phyloP scores from a whole-genome alignment of 1,284 basidiomycete genomes.

The Rhodotorula sp. region DNA sequence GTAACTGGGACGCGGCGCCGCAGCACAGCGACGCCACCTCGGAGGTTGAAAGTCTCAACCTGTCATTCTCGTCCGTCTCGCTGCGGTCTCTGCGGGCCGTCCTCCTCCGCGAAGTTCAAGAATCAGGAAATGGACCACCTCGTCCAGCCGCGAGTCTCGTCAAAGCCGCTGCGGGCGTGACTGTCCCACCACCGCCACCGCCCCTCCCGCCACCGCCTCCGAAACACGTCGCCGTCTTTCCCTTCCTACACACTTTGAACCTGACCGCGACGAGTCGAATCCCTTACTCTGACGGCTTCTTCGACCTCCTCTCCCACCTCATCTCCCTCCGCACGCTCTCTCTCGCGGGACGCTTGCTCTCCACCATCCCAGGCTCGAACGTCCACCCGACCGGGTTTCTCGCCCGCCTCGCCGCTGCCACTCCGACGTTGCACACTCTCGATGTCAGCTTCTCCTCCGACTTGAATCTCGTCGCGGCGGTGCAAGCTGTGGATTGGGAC shows the following conservation, averaged over 20 bases:
- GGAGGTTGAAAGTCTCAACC: slow-evolving; percentile 12
- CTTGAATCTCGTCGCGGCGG: not conserved
- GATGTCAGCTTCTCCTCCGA: slow-evolving; percentile 22
- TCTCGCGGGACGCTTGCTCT: slow-evolving; percentile 16
- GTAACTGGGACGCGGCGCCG: not conserved
- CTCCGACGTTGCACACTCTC: slow-evolving; percentile 14
- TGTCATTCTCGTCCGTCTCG: slow-evolving; percentile 25
- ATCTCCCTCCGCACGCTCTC: slow-evolving; percentile 24
- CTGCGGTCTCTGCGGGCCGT: slow-evolving; percentile 9
- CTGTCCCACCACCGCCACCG: not conserved
- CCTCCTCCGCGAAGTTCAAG: slow-evolving; percentile 5
- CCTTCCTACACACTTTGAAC: slow-evolving; percentile 20
- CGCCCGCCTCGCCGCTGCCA: slow-evolving; percentile 19
- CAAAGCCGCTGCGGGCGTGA: too few species aligned
- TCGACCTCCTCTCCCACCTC: slow-evolving; percentile 16
- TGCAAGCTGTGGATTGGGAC: slow-evolving; percentile 25
- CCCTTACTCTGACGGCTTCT: slow-evolving; percentile 13
- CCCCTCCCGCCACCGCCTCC: not conserved
- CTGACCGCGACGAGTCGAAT: slow-evolving; percentile 15
- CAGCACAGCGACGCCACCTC: not conserved
- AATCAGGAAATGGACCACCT: not conserved
- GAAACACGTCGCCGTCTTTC: slow-evolving; percentile 18
- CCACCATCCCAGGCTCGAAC: not conserved
- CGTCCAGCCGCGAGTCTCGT: not conserved
- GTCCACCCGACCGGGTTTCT: slow-evolving; percentile 13